Evolutionary conservation across 169 alveolate species (phyloP).

Genomic region (Eimeria sp.): DNA sequence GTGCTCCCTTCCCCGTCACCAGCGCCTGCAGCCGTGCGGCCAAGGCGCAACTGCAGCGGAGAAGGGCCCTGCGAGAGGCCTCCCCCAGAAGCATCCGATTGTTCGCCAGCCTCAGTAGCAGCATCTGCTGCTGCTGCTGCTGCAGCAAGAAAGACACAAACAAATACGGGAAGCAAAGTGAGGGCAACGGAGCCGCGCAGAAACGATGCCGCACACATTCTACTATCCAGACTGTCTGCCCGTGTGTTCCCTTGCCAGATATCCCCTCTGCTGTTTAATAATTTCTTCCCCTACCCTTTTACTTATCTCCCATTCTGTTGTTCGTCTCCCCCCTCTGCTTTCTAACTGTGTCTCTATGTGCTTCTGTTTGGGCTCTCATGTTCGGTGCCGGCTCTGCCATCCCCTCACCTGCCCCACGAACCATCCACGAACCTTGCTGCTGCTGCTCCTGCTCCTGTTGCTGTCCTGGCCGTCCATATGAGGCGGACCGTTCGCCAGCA

Average conservation of each 20-base stretch:
- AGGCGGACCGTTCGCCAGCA: neutral
- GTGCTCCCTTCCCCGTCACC: too few relatives aligned
- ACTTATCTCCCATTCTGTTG: neutral
- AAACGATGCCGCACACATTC: neutral
- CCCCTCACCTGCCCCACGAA: conserved; percentile 4
- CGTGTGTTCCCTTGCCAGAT: neutral
- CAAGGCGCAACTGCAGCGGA: conserved; percentile 18
- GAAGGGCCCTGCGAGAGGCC: conserved; percentile 7
- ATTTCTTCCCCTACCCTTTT: neutral
- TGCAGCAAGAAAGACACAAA: neutral
- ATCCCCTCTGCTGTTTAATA: neutral
- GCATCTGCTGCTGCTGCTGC: conserved; percentile 18
- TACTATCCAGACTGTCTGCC: neutral
- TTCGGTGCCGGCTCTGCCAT: neutral
- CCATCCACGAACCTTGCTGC: conserved; percentile 39
- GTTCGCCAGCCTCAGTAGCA: conserved; percentile 24
- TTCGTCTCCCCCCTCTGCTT: neutral
- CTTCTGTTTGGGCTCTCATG: neutral
- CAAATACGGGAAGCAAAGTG: neutral
- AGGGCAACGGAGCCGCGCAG: too few relatives aligned
- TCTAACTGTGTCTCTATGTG: neutral
- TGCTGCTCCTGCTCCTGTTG: conserved; percentile 55
- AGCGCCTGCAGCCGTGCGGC: neutral
- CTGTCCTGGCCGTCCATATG: conserved; percentile 14
- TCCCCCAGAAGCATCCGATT: neutral